Conservation (phyloP, 1,284 basidiomycete genomes). For the Ganoderma boninense region DNA sequence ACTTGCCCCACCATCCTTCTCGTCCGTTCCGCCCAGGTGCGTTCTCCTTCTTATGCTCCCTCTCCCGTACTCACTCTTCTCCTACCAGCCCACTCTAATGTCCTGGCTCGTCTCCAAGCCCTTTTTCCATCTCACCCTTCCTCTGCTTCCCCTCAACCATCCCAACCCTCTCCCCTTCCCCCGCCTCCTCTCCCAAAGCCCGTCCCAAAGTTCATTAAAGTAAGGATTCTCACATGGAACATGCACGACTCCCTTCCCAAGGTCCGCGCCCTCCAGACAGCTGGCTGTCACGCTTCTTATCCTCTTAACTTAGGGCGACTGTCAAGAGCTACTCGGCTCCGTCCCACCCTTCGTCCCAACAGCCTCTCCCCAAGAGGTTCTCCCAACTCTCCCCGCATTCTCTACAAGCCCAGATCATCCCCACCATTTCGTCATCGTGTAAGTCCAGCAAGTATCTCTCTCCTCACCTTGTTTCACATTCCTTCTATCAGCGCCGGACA, state of each 20-base stretch:
- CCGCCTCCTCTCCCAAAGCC: constrained; percentile 39
- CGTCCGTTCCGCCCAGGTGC: constrained; percentile 25
- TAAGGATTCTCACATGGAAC: constrained; percentile 70
- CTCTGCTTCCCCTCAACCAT: constrained; percentile 31
- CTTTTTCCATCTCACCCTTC: constrained; percentile 45
- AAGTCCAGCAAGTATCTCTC: constrained; percentile 41
- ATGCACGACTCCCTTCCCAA: constrained; percentile 83
- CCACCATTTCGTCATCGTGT: constrained; percentile 85
- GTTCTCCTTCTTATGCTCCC: background rate
- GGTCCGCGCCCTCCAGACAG: constrained; percentile 44
- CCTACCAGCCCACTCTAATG: constrained; percentile 40
- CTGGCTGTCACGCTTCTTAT: constrained; percentile 4
- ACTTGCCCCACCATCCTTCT: constrained; percentile 23
- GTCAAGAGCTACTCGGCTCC: constrained; percentile 76
- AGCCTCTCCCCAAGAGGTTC: constrained; percentile 38
- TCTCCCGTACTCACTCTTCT: background rate
- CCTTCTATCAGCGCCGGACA: constrained; percentile 71
- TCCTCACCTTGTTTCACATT: constrained; percentile 17
- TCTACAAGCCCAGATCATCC: constrained; percentile 67
- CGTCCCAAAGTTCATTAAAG: constrained; percentile 53
- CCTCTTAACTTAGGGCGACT: constrained; percentile 63
- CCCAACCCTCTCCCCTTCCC: constrained; percentile 27
- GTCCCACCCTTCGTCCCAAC: constrained; percentile 59
- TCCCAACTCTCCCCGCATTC: constrained; percentile 51
- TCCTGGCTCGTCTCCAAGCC: constrained; percentile 53